A percentile compares a stretch with the other conserved stretches of the same genome.
phyloP scores from a whole-genome alignment of 2,329 filamentous ascomycete species.

The Penicillium sp. region DNA sequence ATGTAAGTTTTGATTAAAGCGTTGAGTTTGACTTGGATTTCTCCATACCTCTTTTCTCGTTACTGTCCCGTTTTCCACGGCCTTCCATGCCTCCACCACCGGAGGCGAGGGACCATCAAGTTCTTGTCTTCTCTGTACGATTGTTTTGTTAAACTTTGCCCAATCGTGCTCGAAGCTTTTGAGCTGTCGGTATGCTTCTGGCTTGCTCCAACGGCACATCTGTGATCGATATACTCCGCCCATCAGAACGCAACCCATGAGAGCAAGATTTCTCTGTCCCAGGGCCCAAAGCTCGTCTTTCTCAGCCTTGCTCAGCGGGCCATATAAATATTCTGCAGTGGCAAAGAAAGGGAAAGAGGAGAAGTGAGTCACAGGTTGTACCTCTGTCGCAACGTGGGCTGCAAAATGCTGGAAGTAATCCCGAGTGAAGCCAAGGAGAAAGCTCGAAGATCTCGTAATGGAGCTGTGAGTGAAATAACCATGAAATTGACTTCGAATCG shows the following conservation, averaged over 20 bases:
- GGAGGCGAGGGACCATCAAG: neutral
- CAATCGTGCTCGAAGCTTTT: neutral
- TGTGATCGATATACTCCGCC: neutral
- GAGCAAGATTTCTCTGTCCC: neutral
- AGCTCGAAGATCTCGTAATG: neutral
- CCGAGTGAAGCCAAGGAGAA: neutral
- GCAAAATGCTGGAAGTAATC: neutral
- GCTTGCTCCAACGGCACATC: neutral
- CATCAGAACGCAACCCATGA: neutral
- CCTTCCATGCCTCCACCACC: neutral
- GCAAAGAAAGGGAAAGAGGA: neutral
- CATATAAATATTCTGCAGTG: neutral
- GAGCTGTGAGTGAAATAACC: neutral
- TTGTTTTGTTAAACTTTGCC: neutral
- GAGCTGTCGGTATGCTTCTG: neutral
- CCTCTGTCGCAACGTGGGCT: neutral
- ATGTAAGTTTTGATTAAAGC: neutral
- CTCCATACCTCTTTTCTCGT: neutral
- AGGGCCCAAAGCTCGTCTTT: neutral
- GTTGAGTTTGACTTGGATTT: neutral
- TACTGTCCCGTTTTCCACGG: neutral
- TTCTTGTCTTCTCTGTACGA: neutral
- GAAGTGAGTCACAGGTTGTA: neutral
- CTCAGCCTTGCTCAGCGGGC: neutral
- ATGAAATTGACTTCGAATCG: neutral